Evolutionary conservation across 208 protist genomes (phyloP).

Genomic region (Naegleria lovaniensis): DNA sequence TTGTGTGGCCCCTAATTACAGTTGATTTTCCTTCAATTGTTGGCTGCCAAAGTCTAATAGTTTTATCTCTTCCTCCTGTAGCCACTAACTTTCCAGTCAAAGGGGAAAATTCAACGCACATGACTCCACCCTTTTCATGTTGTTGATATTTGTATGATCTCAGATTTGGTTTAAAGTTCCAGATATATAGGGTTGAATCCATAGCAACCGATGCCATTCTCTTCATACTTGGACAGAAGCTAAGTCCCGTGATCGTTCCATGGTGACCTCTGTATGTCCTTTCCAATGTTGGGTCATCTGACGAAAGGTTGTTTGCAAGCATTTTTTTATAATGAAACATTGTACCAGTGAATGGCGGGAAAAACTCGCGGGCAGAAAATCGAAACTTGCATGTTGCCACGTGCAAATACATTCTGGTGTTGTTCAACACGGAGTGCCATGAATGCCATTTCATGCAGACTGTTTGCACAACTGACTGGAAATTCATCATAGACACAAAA

Average conservation of each 20-base stretch:
- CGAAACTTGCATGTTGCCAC: too few species aligned
- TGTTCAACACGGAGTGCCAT: too few species aligned
- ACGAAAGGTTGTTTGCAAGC: too few species aligned
- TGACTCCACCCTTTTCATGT: constrained; percentile 3
- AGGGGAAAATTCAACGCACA: constrained; percentile 6
- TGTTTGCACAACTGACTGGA: too few species aligned
- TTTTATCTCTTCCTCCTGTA: constrained; percentile 4
- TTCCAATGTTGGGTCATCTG: background rate
- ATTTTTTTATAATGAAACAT: too few species aligned
- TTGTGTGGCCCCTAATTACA: constrained; percentile 46
- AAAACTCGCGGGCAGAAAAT: too few species aligned
- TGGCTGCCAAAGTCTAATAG: background rate
- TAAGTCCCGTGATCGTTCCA: constrained; percentile 15
- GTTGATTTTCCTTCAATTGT: constrained; percentile 14
- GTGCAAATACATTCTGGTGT: too few species aligned
- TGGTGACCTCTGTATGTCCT: constrained; percentile 35
- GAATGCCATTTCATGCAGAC: too few species aligned
- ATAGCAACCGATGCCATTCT: constrained; percentile 57
- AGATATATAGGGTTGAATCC: constrained; percentile 72
- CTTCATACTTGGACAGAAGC: constrained; percentile 42
- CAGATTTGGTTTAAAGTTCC: constrained; percentile 60
- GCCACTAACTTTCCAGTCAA: background rate
- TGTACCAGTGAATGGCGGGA: too few species aligned
- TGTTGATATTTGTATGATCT: constrained; percentile 66
- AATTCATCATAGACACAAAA: too few species aligned